Percentiles rank a stretch among this genome's conserved stretches.
Evolutionary conservation across 345 rosid genomes (phyloP).

Genomic region (Boechera retrofracta): DNA sequence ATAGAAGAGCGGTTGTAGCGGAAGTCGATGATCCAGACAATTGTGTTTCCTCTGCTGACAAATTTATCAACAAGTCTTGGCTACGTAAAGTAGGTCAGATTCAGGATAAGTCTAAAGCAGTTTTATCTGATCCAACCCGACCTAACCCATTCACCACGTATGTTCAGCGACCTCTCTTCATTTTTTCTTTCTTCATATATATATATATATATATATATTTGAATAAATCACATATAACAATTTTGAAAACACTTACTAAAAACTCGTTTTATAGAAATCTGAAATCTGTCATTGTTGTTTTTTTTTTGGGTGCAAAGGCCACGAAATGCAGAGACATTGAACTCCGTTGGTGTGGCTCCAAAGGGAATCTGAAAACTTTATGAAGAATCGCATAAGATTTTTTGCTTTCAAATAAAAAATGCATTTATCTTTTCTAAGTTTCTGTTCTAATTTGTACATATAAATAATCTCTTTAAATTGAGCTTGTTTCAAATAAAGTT

Average conservation of each 20-base stretch:
- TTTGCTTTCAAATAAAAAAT: constrained; percentile 8
- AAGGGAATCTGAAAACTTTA: constrained; percentile 37
- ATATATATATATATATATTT: too few species aligned
- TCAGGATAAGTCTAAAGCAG: constrained; percentile 46
- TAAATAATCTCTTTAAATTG: too few species aligned
- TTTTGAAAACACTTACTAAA: too few species aligned
- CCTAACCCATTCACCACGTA: constrained; percentile 51
- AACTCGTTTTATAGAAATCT: too few species aligned
- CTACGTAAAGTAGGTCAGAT: constrained; percentile 58
- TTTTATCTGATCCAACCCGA: constrained; percentile 42
- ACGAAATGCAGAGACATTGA: constrained; percentile 51
- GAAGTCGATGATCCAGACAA: constrained; percentile 58
- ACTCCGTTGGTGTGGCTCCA: constrained; percentile 52
- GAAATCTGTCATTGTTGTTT: too few species aligned
- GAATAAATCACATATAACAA: too few species aligned
- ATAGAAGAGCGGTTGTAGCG: constrained; percentile 52
- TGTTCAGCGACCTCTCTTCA: neutral
- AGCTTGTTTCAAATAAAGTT: constrained; percentile 20
- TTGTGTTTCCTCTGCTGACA: constrained; percentile 40
- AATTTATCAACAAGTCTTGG: constrained; percentile 57
- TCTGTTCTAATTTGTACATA: constrained; percentile 22
- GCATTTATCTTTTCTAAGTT: neutral
- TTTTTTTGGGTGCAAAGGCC: constrained; percentile 34
- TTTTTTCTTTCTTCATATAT: too few species aligned
- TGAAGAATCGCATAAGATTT: neutral